phyloP scores from a whole-genome alignment of 139 green algal species.

The Chlorella sp. region DNA sequence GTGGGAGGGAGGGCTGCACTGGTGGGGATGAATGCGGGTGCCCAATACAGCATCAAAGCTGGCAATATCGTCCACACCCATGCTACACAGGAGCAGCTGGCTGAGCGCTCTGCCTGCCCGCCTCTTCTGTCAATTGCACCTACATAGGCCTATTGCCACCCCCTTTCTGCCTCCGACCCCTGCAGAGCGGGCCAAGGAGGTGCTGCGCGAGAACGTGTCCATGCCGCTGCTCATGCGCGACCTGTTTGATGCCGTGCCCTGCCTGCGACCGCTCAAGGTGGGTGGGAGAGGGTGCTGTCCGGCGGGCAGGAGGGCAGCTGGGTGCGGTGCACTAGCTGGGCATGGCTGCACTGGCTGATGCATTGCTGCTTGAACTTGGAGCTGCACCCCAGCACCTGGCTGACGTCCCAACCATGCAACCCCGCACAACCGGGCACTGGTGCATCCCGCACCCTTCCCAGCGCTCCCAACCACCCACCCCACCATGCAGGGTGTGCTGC shows the following conservation, averaged over 20 bases:
- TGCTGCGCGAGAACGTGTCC: slow-evolving; percentile 92
- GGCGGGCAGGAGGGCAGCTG: background rate
- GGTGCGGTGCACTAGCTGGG: background rate
- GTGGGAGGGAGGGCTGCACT: background rate
- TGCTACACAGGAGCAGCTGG: too few relatives aligned
- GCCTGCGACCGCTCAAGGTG: slow-evolving; percentile 89
- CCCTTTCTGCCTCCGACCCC: background rate
- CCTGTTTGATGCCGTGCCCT: slow-evolving; percentile 78
- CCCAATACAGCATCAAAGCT: too few relatives aligned
- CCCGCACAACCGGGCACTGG: background rate
- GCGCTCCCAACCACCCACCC: background rate
- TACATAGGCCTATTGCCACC: too few relatives aligned
- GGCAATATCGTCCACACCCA: too few relatives aligned
- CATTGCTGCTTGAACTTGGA: too few relatives aligned
- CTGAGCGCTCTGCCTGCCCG: too few relatives aligned
- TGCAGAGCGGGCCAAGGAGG: slow-evolving; percentile 56
- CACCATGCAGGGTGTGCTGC: slow-evolving; percentile 83
- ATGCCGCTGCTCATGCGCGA: slow-evolving; percentile 89
- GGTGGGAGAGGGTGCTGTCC: background rate
- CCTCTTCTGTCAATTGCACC: too few relatives aligned
- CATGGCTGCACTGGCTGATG: too few relatives aligned
- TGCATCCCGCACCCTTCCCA: background rate
- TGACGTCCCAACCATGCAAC: background rate
- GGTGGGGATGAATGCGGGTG: too few relatives aligned
- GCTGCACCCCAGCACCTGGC: too few relatives aligned